A percentile compares a stretch with the other conserved stretches of the same genome.
Evolutionary conservation across 352 stramenopile genomes (phyloP).

Genomic region (Pythium dissotocum): DNA sequence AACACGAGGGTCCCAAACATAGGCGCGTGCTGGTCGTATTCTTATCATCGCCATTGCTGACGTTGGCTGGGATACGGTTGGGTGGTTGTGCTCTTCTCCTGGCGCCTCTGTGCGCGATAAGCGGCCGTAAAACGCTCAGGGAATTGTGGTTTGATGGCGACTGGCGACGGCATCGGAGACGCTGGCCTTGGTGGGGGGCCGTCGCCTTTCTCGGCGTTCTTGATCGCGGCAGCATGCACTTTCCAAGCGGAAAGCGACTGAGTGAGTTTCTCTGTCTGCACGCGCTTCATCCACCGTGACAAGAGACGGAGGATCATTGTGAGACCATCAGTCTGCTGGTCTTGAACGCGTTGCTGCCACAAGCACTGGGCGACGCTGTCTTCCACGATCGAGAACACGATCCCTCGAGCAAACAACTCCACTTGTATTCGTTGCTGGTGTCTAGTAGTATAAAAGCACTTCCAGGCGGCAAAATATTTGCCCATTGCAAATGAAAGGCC

Average conservation of each 20-base stretch:
- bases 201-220: neutral
- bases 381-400: neutral
- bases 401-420: neutral
- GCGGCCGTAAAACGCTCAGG: slow-evolving; percentile 6
- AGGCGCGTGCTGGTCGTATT: neutral
- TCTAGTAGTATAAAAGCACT: neutral
- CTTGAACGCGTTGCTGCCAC: slow-evolving; percentile 3
- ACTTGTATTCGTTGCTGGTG: neutral
- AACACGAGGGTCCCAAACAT: neutral
- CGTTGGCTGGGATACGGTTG: neutral
- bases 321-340: neutral
- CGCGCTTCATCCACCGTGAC: neutral
- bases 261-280: neutral
- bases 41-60: slow-evolving; percentile 2
- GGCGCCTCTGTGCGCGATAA: slow-evolving; percentile 5
- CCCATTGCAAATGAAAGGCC: slow-evolving; percentile 6
- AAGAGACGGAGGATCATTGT: neutral
- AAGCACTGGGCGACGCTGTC: slow-evolving; percentile 5
- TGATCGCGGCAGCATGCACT: neutral
- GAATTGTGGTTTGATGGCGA: neutral
- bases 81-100: neutral
- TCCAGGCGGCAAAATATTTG: slow-evolving; percentile 16
- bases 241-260: slow-evolving; percentile 2
- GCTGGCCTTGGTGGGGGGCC: neutral
- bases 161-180: neutral